Base-by-base conservation (phyloP, 1,139 yeast genomes). In the Candida buenavistaensis region DNA sequence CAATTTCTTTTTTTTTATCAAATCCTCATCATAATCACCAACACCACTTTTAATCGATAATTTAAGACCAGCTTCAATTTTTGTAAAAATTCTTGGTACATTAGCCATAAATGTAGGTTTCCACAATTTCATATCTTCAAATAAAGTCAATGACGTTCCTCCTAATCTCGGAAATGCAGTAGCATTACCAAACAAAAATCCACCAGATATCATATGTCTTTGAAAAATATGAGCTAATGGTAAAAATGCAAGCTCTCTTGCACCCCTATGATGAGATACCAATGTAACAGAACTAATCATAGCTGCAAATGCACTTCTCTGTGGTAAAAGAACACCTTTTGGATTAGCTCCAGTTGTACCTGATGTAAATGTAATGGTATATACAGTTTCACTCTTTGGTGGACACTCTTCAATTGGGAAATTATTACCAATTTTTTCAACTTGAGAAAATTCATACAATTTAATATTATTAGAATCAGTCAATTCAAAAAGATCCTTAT, bases 61-160 rank as follows among this genome's bases (percentile, higher is more conserved):
- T 34, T 71, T 73, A 38, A 75, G 50, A 3, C 72, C 72, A 32
- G 72, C 57, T 51, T 82, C 89, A 40, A 83, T 64, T 49, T 80
- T 74, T 36, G 82, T 77, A 50, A 72, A 71, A 6, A 83, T 75
- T 41, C 90, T 64, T 3, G 92, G 92, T 21, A 83, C 92, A 45
- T 77, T 69, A 24, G 75, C 58, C 50, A 79, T 57, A 27, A 58
- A 55, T 30, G 68, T 60, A 2, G 89, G 89, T 51, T 76, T 76
- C 48, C 73, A 62, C 14, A 65, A 45, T 42, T 65, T 65, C 55
- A 81, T 65, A 48, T 82, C 87, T 23, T 79, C 82, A 35, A 81
- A 56, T 33, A 82, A 61, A 3, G 72, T 59, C 27, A 58, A 50
- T 7, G 76, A 72, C 25, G 67, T 49, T 21, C 72, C 68, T 7